Evolutionary conservation across 2,329 filamentous ascomycete genomes (phyloP), one percentile per base, ranked within the genome.

Genomic region (Hypoxylon sp.): DNA sequence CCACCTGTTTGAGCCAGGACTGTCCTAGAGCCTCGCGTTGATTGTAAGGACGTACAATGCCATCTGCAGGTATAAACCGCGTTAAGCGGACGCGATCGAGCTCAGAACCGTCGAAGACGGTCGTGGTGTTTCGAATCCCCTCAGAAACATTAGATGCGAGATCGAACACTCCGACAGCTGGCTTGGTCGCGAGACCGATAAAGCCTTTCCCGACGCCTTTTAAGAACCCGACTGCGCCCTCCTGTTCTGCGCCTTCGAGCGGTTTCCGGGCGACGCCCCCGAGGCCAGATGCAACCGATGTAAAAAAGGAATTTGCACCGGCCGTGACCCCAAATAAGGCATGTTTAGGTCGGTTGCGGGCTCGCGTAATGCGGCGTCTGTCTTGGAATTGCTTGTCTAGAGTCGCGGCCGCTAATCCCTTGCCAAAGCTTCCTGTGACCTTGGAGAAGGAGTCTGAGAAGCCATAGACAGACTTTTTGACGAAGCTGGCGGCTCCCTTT

Each of bases 341-440:
- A 77, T 99, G 96, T 82, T 99, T 99, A 2, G 96, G 96, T 65
- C 95, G 86, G 79, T 99, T 99, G 48, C 96, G 89, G 26, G 93
- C 92, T 64, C 93, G 89, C 2, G 94, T 94, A 84, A 98, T 99
- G 62, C 96, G 92, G 55, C 96, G 90, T 64, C 95, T 90, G 78
- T 98, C 94, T 78, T 99, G 96, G 82, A 98, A 99, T 76, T 99
- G 95, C 79, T 99, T 98, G 82, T 99, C 96, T 70, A 99, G 87
- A 4, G 95, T 97, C 16, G 96, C 96, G 32, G 94, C 96, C 2
- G 96, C 93, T 49, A 99, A 87, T 64, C 96, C 96, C 81, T 99
- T 99, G 71, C 94, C 96, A 79, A 99, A 91, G 78, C 93, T 97
- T 55, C 96, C 96, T 1, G 96, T 99, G 77, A 98, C 92, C 77